Base-by-base conservation (phyloP, 352 stramenopile species). In the Globisporangium emineosum region DNA sequence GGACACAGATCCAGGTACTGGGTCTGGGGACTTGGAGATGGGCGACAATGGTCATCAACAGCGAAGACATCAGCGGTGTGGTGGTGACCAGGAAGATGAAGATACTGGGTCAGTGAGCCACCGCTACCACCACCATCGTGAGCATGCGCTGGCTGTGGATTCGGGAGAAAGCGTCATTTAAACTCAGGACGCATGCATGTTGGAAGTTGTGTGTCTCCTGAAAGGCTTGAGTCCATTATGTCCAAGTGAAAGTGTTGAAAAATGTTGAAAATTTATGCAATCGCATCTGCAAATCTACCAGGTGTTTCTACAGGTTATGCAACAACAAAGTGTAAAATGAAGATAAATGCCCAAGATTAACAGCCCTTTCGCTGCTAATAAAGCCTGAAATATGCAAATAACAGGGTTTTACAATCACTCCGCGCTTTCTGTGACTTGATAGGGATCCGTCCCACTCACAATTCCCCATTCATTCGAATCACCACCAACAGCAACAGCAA, bases 141-240 rank as follows among this genome's bases (percentile, higher is more conserved):
- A 43, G 40, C 40, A 47, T n/a, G 40, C 15, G 10, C 40, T 21
- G 15, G 35, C 35, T 42, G 35, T 40, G 9, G 33, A 12, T 3
- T 40, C 33, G 10, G 8, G 8, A 15, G 8, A 42, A 12, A 7
- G 17, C 6, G 40, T 47, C 17, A 47, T 47, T 47, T 45, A n/a
- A 45, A 21, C 4, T 5, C 37, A 45, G 37, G 17, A 25, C 3
- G 10, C 5, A 15, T 27, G 5, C 49, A 32, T 56, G 50, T 33
- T 55, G 33, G 49, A 7, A 35, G 25, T 21, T 35, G 49, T 35
- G 49, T 27, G 45, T 12, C 33, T 45, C 15, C 15, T 13, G 6
- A 7, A 32, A 19, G 19, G 43, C 56, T 61, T 61, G 56, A 27
- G 56, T 53, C 40, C 43, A 61, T n/a, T 52, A 53, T 53, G 37